Base-by-base conservation (phyloP, 2,329 filamentous ascomycete species). In the Monosporascus sp. region DNA sequence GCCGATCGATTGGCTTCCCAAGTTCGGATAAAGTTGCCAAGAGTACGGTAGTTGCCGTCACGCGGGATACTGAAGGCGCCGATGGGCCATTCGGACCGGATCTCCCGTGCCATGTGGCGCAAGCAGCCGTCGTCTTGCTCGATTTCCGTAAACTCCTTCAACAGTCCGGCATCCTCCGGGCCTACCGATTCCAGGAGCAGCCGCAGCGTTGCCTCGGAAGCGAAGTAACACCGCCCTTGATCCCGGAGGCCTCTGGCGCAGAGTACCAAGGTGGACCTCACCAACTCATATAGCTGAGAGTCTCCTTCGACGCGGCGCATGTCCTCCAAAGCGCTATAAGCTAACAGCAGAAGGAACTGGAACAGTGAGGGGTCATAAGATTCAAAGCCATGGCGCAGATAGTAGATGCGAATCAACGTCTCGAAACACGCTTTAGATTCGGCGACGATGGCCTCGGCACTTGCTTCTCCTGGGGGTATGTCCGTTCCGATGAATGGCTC, bases 341-440 rank as follows among this genome's bases (percentile, higher is more conserved):
- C 62, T 17, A 65, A 46, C 22, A 62, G 37, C 4, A 54, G 49
- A 6, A 67, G 55, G 35, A 55, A 58, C 2, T 58, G 52, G 4
- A 58, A 46, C 4, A 66, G 53, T 4, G 54, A 58, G 5, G 47
- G 18, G 50, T 66, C 62, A 22, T 58, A 52, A 4, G 49, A 56
- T 31, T 64, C 61, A 52, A 64, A 68, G 1, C 65, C 65, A 47
- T 68, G 66, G 2, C 66, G 65, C 17, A 62, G 54, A 48, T 67
- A 68, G 53, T 67, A 67, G 17, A 67, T 41, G 14, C 64, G 62
- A n/a, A 67, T 22, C 5, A 68, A 53, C 6, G 64, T 63, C 46
- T 66, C 63, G 5, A 68, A 57, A 41, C 59, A 59, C 4, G 47
- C 50, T 35, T 59, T 63, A 9, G 64, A 60, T 9, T 59, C 41